Evolutionary conservation across 164 flowering plant species (phyloP).

Genomic region (Stephania yunnanensis): DNA sequence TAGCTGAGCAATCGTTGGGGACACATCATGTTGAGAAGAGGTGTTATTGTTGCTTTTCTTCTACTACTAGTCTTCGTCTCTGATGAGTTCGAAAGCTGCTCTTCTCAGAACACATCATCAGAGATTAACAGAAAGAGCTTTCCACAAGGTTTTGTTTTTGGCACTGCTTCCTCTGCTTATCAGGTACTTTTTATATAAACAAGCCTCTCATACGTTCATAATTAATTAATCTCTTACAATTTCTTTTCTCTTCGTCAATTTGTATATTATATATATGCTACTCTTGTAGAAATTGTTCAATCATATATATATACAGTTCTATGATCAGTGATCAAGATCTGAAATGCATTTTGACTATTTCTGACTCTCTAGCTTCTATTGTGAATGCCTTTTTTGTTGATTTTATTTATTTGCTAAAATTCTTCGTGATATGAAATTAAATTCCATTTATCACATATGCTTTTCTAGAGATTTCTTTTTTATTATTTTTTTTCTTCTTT

Average conservation of each 20-base stretch:
- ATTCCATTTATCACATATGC: background rate
- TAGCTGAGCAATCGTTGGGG: background rate
- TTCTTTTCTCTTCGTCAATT: background rate
- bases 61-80: conserved; percentile 20
- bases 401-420: background rate
- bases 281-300: background rate
- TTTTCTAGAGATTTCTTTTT: background rate
- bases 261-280: background rate
- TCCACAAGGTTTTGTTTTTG: conserved; percentile 42
- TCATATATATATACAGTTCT: background rate
- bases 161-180: conserved; percentile 40
- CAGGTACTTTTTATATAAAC: conserved; percentile 18
- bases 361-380: too few relatives aligned
- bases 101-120: conserved; percentile 6
- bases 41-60: conserved; percentile 17
- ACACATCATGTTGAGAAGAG: conserved; percentile 3
- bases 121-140: conserved; percentile 28
- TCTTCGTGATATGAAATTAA: background rate
- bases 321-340: background rate
- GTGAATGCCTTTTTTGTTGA: background rate
- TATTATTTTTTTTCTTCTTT: background rate
- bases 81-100: conserved; percentile 25
- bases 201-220: too few relatives aligned
- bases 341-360: background rate
- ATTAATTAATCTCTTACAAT: background rate